Conservation (phyloP, 108 stramenopile species). For the Cyclotella cryptica region DNA sequence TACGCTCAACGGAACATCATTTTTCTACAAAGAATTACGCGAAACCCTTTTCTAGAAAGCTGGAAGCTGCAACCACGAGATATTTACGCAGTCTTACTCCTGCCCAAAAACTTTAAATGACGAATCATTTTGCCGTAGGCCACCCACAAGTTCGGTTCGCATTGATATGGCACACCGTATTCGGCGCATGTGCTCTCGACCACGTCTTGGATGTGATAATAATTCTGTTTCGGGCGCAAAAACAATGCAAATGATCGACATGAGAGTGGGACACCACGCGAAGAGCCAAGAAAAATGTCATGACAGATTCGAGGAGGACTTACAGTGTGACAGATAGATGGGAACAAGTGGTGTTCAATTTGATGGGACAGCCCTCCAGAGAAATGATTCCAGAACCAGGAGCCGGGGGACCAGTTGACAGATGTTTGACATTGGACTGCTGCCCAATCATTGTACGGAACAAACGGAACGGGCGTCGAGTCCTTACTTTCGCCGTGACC, state of each 20-base stretch:
- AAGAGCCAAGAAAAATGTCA: neutral
- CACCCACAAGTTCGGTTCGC: slow-evolving; percentile 45
- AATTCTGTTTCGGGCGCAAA: slow-evolving; percentile 21
- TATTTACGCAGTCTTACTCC: slow-evolving; percentile 25
- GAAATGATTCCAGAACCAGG: slow-evolving; percentile 77
- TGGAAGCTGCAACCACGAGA: too few species aligned
- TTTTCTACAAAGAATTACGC: too few species aligned
- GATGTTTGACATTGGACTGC: slow-evolving; percentile 83
- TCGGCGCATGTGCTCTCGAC: slow-evolving; percentile 64
- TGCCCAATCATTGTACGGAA: slow-evolving; percentile 77
- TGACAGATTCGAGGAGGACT: neutral
- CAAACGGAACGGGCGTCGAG: slow-evolving; percentile 23
- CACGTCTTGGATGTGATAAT: slow-evolving; percentile 63
- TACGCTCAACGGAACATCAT: too few species aligned
- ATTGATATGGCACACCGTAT: slow-evolving; percentile 67
- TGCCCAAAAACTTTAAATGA: slow-evolving; percentile 61
- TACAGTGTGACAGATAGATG: slow-evolving; percentile 72
- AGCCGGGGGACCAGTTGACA: slow-evolving; percentile 75
- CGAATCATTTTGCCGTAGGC: slow-evolving; percentile 63
- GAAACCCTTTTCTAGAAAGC: too few species aligned
- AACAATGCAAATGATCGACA: too few species aligned
- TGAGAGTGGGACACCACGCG: neutral
- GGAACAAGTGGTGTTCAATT: slow-evolving; percentile 92
- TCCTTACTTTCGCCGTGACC: slow-evolving; percentile 23
- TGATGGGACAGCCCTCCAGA: slow-evolving; percentile 89